Evolutionary conservation across 352 stramenopile species (phyloP).

Genomic region (Globisporangium acanthophoron): DNA sequence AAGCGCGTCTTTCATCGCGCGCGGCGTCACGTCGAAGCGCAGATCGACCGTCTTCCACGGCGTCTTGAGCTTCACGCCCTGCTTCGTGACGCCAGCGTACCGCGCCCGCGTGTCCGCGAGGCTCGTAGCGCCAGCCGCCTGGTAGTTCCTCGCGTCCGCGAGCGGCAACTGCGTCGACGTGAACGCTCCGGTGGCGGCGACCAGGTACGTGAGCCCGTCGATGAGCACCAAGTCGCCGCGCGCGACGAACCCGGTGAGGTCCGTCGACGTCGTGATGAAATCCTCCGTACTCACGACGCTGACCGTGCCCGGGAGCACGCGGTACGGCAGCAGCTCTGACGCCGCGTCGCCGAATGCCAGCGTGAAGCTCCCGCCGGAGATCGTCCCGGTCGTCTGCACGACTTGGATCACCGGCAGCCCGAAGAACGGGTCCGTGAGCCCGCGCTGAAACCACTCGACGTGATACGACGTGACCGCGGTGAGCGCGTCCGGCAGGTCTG

Average conservation of each 20-base stretch:
- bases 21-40: conserved; percentile 48
- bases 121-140: conserved; percentile 11
- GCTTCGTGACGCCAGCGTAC: conserved; percentile 52
- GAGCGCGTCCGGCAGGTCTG: conserved; percentile 13
- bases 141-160: conserved; percentile 26
- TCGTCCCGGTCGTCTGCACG: conserved; percentile 40
- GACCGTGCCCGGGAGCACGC: conserved; percentile 43
- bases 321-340: conserved; percentile 11
- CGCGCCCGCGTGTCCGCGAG: conserved; percentile 20
- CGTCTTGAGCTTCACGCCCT: conserved; percentile 28
- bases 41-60: conserved; percentile 59
- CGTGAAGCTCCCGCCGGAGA: conserved; percentile 55
- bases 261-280: conserved; percentile 76
- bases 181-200: conserved; percentile 69
- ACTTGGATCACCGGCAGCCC: conserved; percentile 44
- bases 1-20: conserved; percentile 64
- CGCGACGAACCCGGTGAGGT: conserved; percentile 84
- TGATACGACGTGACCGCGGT: conserved; percentile 28
- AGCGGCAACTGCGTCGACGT: conserved; percentile 62
- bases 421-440: conserved; percentile 46
- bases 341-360: conserved; percentile 47
- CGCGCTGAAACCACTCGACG: conserved; percentile 75
- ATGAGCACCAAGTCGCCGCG: conserved; percentile 82
- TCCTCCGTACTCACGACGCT: conserved; percentile 43
- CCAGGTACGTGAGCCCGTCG: conserved; percentile 64